A percentile compares a stretch with the other conserved stretches of the same genome.
Evolutionary conservation across 306 rosid genomes (phyloP).

Genomic region (Elaeagnus macrophylla): DNA sequence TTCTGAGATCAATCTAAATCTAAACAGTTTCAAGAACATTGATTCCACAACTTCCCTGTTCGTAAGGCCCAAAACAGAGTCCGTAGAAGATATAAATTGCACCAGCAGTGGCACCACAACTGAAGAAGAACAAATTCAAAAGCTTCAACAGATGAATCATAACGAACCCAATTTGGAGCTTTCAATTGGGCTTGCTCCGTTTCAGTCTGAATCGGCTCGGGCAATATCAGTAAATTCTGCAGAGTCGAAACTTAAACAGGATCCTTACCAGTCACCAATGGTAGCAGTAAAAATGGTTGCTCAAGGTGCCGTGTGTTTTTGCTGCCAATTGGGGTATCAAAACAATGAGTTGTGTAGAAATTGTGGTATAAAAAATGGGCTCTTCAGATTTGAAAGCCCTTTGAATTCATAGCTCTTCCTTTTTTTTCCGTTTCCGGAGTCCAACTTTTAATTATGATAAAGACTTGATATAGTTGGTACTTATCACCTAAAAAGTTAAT

Average conservation of each 20-base stretch:
- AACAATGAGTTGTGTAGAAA: constrained; percentile 23
- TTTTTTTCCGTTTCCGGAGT: neutral
- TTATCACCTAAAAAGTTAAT: no score
- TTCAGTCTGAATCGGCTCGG: constrained; percentile 28
- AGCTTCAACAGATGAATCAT: neutral
- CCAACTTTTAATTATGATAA: neutral
- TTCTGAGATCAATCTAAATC: constrained; percentile 15
- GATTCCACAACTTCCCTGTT: neutral
- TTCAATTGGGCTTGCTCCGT: constrained; percentile 44
- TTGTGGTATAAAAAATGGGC: constrained; percentile 26
- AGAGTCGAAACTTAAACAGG: constrained; percentile 27
- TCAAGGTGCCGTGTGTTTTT: constrained; percentile 24
- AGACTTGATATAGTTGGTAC: neutral
- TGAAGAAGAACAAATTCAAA: constrained; percentile 21
- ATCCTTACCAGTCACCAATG: neutral
- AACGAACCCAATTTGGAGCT: constrained; percentile 45
- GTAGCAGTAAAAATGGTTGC: neutral
- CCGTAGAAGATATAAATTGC: constrained; percentile 24
- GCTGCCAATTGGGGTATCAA: constrained; percentile 36
- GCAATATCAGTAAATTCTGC: constrained; percentile 26
- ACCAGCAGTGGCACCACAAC: constrained; percentile 49
- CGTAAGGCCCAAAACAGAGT: constrained; percentile 6
- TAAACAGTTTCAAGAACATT: neutral
- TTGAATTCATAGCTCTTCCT: constrained; percentile 5
- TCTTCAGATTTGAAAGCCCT: constrained; percentile 25